phyloP scores from a whole-genome alignment of 768 basidiomycete species.

The Termitomyces bulborhizus region DNA sequence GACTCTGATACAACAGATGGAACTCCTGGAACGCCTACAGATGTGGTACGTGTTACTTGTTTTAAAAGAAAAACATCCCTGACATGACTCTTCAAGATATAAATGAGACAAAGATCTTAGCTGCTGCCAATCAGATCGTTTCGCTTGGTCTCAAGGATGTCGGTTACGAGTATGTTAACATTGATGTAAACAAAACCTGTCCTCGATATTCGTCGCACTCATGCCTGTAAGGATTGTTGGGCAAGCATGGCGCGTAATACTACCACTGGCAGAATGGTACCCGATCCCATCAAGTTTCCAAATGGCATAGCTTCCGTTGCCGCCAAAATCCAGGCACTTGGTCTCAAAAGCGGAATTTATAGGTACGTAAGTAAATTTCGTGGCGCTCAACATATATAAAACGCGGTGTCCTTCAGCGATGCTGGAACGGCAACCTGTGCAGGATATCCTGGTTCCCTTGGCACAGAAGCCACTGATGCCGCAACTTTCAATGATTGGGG shows the following conservation, averaged over 20 bases:
- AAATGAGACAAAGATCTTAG: conserved; percentile 36
- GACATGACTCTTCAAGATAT: conserved; percentile 25
- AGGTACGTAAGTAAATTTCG: conserved; percentile 22
- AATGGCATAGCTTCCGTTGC: conserved; percentile 42
- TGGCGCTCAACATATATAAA: not conserved
- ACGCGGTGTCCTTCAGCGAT: conserved; percentile 27
- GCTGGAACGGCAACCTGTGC: conserved; percentile 48
- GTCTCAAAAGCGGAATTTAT: conserved; percentile 47
- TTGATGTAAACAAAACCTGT: conserved; percentile 30
- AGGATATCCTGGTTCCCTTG: conserved; percentile 51
- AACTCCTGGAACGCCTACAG: conserved; percentile 49
- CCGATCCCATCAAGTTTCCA: conserved; percentile 49
- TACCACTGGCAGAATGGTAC: conserved; percentile 34
- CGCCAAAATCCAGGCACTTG: conserved; percentile 36
- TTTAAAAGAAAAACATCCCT: not conserved
- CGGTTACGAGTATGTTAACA: conserved; percentile 47
- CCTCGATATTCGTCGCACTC: not conserved
- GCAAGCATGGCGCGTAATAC: conserved; percentile 32
- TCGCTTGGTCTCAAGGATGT: conserved; percentile 40
- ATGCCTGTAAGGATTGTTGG: conserved; percentile 40
- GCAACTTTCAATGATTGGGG: conserved; percentile 48
- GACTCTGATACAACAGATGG: conserved; percentile 29
- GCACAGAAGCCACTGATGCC: conserved; percentile 43
- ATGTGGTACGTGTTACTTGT: conserved; percentile 22
- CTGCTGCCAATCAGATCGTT: conserved; percentile 39